Base-by-base conservation (phyloP, 805 yeast species). In the Starmerella sirachaensis region DNA sequence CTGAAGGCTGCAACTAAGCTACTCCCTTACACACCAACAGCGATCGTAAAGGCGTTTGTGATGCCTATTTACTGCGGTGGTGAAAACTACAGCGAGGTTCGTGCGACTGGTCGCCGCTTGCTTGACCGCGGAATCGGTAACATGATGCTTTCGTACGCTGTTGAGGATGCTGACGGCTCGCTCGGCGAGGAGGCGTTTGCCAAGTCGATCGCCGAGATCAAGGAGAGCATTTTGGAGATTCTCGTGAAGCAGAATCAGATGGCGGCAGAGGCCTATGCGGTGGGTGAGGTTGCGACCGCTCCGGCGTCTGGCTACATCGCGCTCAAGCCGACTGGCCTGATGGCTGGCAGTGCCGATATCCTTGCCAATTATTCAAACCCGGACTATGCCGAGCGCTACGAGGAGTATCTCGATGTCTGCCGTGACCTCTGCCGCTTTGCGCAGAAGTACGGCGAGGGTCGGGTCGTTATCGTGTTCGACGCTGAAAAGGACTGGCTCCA, bases 121-220 rank as follows among this genome's bases (percentile, higher is more conserved):
- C 65, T 73, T 38, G 58, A 68, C 35, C 68, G 93, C 43, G 93
- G 94, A 8, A 80, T 85, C 53, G 74, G 81, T 49, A 88, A 86
- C 64, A 83, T 86, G 93, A 84, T 86, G 94, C 64, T 86, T n/a
- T 78, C 93, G 1, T 72, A 84, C 57, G 83, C 95, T 12, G 85
- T 86, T 36, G 97, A 86, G 61, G 94, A 91, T 39, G 78, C 95
- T 37, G 82, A 82, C 47, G 94, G 94, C 26, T 70, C 45, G 11
- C 48, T 49, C 7, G 36, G 41, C 17, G 44, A 43, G 16, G 70
- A 41, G 69, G 72, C 54, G 64, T 71, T 58, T 52, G 68, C 35
- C n/a, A 37, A 47, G 14, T 55, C 54, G 21, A 52, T 58, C 7
- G 41, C 50, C 22, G 43, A 45, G 36, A 64, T 73, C 14, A 65